Evolutionary conservation across 257 asterid species (phyloP).

Genomic region (Nicotiana undulata): DNA sequence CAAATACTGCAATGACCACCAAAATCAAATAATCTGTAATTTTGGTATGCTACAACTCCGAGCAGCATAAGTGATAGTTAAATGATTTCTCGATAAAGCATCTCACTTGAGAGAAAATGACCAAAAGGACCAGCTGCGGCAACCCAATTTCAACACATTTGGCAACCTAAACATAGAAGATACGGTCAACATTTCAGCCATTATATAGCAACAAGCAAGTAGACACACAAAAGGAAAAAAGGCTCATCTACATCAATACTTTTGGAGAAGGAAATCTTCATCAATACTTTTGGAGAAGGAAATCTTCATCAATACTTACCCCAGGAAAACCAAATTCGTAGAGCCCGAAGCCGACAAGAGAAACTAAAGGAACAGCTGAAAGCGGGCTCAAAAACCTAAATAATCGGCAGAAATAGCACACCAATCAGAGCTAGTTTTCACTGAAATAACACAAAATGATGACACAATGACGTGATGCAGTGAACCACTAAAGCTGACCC

Average conservation of each 20-base stretch:
- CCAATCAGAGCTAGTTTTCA: neutral
- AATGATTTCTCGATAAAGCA: neutral
- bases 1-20: slow-evolving; percentile 51
- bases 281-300: slow-evolving; percentile 7
- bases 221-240: neutral
- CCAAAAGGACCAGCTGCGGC: slow-evolving; percentile 75
- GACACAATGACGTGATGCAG: neutral
- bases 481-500: neutral
- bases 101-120: slow-evolving; percentile 64
- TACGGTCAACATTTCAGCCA: neutral
- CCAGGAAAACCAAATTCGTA: slow-evolving; percentile 77
- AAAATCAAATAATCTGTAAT: neutral
- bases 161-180: slow-evolving; percentile 51
- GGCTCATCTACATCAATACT: slow-evolving; percentile 13
- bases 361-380: slow-evolving; percentile 70
- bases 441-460: neutral
- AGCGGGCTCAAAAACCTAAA: slow-evolving; percentile 68
- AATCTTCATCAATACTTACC: slow-evolving; percentile 32
- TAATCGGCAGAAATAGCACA: neutral
- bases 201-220: neutral
- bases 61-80: neutral
- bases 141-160: slow-evolving; percentile 82
- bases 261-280: neutral
- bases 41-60: neutral
- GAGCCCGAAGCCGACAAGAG: slow-evolving; percentile 68